A percentile compares a stretch with the other conserved stretches of the same genome.
These are phyloP conservation scores for Suillus discolor DNA, from an alignment of 768 basidiomycete genomes.

Conservation along the genomic window DNA sequence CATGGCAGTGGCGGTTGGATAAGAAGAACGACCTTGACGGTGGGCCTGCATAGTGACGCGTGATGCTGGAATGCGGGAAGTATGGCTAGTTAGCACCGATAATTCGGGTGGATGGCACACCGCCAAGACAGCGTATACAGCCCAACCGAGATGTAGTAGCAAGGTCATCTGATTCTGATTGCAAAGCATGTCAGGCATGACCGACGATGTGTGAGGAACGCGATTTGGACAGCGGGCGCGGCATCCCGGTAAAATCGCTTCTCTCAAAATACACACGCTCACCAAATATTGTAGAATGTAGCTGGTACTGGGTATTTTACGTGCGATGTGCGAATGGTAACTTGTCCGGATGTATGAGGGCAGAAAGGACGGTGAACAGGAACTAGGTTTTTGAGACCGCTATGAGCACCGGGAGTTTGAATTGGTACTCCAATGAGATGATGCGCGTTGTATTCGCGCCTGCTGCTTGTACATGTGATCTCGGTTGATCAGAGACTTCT, in stretches of 20 bases:
- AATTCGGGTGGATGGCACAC: neutral
- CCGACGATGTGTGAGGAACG: neutral
- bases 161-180: neutral
- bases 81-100: neutral
- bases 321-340: neutral
- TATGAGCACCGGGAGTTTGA: neutral
- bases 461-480: neutral
- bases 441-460: neutral
- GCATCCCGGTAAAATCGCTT: neutral
- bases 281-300: neutral
- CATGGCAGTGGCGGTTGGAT: neutral
- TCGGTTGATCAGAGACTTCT: constrained; percentile 11
- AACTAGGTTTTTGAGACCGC: neutral
- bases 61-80: neutral
- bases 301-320: neutral
- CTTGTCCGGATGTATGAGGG: neutral
- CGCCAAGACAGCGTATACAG: neutral
- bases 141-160: neutral
- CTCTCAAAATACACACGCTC: neutral
- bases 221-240: neutral
- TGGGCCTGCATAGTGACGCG: too few species aligned
- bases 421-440: neutral
- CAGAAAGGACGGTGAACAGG: neutral
- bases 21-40: neutral
- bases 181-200: neutral